Base-by-base conservation (phyloP, 1,139 yeast genomes). In the Debaryomyces coudertii region DNA sequence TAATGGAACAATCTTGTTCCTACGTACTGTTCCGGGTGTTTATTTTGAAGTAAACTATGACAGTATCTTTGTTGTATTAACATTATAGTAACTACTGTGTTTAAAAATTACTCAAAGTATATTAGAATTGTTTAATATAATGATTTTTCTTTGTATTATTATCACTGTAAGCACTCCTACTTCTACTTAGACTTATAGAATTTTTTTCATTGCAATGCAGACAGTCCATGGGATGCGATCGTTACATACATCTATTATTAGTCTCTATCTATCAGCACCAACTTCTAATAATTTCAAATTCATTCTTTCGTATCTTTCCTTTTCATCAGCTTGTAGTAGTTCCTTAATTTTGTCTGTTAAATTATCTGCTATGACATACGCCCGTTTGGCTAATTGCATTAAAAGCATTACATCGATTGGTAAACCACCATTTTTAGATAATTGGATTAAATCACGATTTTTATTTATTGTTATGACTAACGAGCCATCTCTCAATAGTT, bases 341-440 rank as follows among this genome's bases (percentile, higher is more conserved):
- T 62, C 57, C 47, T 82, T 79, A 44, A 93, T 87, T 57, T 80
- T 71, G 25, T 82, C 81, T 0, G 97, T 88, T 51, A 88, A 64
- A 16, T 66, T 62, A 46, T 80, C 83, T 6, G 90, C 95, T 38
- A 83, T 77, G 8, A 66, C 65, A 58, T 80, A 82, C 1, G 97
- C 95, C 51, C 77, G 71, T 49, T 79, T 79, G 33, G 89, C 79
- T 61, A 95, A 84, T 36, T 83, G 82, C 70, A 90, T 72, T 46
- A 93, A 69, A 29, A 80, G 71, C 40, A 78, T 62, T 0, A 95
- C 90, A 56, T 90, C 93, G 53, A 93, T 82, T 2, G 95, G 87
- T 40, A 89, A 72, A 0, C 98, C 97, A 41, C 99, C 99, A 36
- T 90, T 87, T 60, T 93, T 93, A 41, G 88, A 79, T 35, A 95